phyloP scores from a whole-genome alignment of 805 yeast genomes.

The Candida caryicola region DNA sequence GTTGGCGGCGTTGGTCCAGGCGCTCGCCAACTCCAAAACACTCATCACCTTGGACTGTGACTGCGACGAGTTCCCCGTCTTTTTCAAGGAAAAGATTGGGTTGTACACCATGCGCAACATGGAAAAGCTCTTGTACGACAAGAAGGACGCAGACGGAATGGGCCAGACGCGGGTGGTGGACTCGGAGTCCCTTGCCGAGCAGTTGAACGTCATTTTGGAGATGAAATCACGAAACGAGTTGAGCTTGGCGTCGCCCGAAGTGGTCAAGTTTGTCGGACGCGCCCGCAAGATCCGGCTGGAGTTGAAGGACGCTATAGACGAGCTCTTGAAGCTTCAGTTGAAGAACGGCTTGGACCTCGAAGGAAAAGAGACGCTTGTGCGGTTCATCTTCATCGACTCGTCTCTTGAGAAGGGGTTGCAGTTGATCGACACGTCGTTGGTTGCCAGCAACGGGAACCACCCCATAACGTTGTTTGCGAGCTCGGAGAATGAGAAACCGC shows the following conservation, averaged over 20 bases:
- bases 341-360: constrained; percentile 54
- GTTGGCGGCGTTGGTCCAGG: constrained; percentile 63
- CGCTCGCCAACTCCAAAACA: constrained; percentile 64
- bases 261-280: constrained; percentile 23
- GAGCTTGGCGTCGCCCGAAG: constrained; percentile 33
- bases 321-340: constrained; percentile 56
- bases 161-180: constrained; percentile 3
- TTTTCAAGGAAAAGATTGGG: constrained; percentile 69
- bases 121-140: constrained; percentile 51
- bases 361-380: constrained; percentile 72
- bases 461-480: constrained; percentile 5
- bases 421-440: constrained; percentile 36
- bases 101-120: constrained; percentile 80
- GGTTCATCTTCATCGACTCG: constrained; percentile 67
- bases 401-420: constrained; percentile 59
- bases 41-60: constrained; percentile 73
- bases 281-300: constrained; percentile 29
- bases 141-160: constrained; percentile 11
- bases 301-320: constrained; percentile 38
- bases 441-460: constrained; percentile 1
- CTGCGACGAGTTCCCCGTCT: constrained; percentile 55
- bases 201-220: constrained; percentile 28
- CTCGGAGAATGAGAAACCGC: constrained; percentile 25
- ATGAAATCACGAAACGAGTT: constrained; percentile 31
- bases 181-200: constrained; percentile 37